These are phyloP conservation scores for Pseudogymnoascus sp. DNA, from an alignment of 2,329 filamentous ascomycete genomes.

Conservation along the genomic window DNA sequence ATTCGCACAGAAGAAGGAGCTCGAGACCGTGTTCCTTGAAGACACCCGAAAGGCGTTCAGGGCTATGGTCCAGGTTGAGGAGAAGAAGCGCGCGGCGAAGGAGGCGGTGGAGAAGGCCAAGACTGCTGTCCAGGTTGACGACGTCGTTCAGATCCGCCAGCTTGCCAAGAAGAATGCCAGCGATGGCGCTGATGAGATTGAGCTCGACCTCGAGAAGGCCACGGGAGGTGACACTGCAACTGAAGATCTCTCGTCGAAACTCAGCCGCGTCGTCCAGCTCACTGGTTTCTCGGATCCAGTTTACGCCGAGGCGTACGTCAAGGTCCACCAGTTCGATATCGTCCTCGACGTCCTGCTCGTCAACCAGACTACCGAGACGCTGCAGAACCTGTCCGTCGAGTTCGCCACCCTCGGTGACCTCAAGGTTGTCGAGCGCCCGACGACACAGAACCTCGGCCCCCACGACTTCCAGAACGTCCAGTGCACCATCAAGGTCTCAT, in stretches of 20 bases:
- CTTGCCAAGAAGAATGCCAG: constrained; percentile 81
- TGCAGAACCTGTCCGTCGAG: constrained; percentile 94
- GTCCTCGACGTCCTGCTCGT: constrained; percentile 92
- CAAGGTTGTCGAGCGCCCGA: constrained; percentile 94
- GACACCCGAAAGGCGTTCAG: constrained; percentile 94
- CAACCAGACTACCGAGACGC: constrained; percentile 92
- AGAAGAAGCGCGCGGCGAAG: constrained; percentile 95
- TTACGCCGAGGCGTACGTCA: constrained; percentile 98
- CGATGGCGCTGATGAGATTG: constrained; percentile 77
- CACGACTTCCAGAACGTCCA: constrained; percentile 98
- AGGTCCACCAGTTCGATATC: constrained; percentile 98
- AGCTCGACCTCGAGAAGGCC: constrained; percentile 84
- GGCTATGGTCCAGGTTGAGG: constrained; percentile 93
- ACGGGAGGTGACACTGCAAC: constrained; percentile 79
- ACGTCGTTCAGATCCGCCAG: constrained; percentile 87
- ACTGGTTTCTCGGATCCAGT: constrained; percentile 98
- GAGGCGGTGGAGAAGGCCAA: constrained; percentile 89
- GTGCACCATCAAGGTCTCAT: constrained; percentile 96
- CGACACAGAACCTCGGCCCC: constrained; percentile 87
- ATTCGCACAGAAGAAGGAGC: constrained; percentile 78
- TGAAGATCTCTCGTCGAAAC: constrained; percentile 86
- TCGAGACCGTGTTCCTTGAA: constrained; percentile 86
- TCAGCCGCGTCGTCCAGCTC: constrained; percentile 91
- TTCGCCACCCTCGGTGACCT: constrained; percentile 97
- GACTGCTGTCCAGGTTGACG: constrained; percentile 88